phyloP scores from a whole-genome alignment of 106 monocot genomes.

The Platanthera zijinensis region DNA sequence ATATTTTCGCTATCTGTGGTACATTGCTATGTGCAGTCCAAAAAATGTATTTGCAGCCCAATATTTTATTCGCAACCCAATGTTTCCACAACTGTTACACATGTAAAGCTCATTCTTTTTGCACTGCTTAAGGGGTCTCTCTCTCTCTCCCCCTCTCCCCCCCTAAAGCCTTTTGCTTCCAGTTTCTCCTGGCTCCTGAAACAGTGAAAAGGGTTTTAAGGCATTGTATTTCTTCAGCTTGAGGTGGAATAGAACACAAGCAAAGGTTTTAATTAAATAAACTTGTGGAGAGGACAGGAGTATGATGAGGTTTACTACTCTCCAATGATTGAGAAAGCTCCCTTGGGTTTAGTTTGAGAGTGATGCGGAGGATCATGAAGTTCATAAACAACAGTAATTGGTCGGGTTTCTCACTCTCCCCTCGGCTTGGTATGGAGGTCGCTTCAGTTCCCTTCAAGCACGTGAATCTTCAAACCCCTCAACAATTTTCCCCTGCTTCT shows the following conservation, averaged over 20 bases:
- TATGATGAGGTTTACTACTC: constrained; percentile 15
- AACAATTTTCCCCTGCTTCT: constrained; percentile 18
- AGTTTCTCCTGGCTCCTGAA: not conserved
- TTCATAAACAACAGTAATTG: constrained; percentile 56
- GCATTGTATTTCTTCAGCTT: not conserved
- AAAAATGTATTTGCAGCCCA: no score
- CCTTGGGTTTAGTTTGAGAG: constrained; percentile 11
- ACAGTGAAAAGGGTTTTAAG: not conserved
- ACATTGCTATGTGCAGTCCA: no score
- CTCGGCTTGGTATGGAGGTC: constrained; percentile 58
- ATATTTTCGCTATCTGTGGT: no score
- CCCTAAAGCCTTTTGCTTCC: not conserved
- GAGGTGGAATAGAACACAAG: constrained; percentile 6
- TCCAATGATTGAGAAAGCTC: constrained; percentile 35
- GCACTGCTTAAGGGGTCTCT: constrained; percentile 41
- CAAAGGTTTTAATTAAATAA: constrained; percentile 11
- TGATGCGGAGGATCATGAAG: constrained; percentile 33
- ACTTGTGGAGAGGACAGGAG: not conserved
- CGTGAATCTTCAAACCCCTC: constrained; percentile 21
- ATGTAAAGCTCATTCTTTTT: constrained; percentile 4
- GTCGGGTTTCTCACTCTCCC: constrained; percentile 97
- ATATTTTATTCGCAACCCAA: no score
- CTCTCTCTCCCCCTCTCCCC: not conserved
- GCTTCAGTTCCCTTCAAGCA: constrained; percentile 29
- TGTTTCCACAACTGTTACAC: constrained; percentile 26